Evolutionary conservation across 2,329 filamentous ascomycete genomes (phyloP).

Genomic region (Clarireedia sp.): DNA sequence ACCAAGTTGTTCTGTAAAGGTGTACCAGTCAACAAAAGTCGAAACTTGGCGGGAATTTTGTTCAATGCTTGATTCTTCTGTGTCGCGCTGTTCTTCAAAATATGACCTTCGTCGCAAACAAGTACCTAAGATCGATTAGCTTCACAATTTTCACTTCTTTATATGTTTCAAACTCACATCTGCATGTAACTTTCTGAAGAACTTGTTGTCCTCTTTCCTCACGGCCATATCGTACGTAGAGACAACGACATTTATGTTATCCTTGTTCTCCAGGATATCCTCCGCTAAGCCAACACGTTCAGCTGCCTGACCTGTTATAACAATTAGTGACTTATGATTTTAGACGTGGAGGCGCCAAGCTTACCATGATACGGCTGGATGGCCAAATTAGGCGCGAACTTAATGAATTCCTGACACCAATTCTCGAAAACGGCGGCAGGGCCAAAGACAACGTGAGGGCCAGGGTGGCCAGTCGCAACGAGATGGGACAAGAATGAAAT

Average conservation of each 20-base stretch:
- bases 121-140: constrained; percentile 24
- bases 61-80: constrained; percentile 73
- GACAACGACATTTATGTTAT: constrained; percentile 62
- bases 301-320: constrained; percentile 48
- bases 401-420: constrained; percentile 84
- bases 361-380: constrained; percentile 60
- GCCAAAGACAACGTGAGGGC: constrained; percentile 79
- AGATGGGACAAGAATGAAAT: constrained; percentile 86
- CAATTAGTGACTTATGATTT: constrained; percentile 1
- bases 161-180: constrained; percentile 31
- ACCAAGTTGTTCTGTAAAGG: constrained; percentile 91
- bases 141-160: neutral
- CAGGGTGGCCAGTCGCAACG: constrained; percentile 57
- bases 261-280: constrained; percentile 54
- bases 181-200: constrained; percentile 50
- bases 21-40: constrained; percentile 81
- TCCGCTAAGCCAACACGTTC: constrained; percentile 62
- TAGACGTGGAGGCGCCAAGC: neutral
- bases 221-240: constrained; percentile 62
- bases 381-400: constrained; percentile 70
- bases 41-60: constrained; percentile 71
- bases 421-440: constrained; percentile 93
- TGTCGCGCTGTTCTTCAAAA: constrained; percentile 81
- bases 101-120: constrained; percentile 92
- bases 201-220: constrained; percentile 51